phyloP scores from a whole-genome alignment of 352 stramenopile species.

The Globisporangium cylindrosporum region DNA sequence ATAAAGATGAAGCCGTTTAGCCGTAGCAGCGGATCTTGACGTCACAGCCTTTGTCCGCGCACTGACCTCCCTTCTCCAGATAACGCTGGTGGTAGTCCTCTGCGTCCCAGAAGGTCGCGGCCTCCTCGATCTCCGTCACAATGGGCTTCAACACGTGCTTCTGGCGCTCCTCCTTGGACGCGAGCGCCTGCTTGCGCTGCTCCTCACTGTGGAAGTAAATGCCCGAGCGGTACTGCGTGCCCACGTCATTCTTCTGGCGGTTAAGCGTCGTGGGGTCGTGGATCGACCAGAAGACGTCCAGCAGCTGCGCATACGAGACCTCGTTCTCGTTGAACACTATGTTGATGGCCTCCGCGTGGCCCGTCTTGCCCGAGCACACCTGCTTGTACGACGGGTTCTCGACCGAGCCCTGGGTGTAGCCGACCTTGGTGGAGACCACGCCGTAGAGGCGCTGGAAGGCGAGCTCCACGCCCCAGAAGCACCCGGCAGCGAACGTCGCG shows the following conservation, averaged over 20 bases:
- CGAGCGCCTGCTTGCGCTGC: conserved; percentile 72
- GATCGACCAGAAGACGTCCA: conserved; percentile 79
- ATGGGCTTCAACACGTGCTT: conserved; percentile 73
- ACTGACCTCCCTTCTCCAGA: conserved; percentile 93
- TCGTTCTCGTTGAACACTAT: conserved; percentile 90
- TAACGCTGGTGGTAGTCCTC: conserved; percentile 97
- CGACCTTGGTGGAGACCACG: conserved; percentile 89
- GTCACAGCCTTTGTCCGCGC: conserved; percentile 89
- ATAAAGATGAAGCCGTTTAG: neutral
- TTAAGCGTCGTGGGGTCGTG: conserved; percentile 94
- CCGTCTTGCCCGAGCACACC: conserved; percentile 90
- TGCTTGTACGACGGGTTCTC: conserved; percentile 94
- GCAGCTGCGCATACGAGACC: conserved; percentile 78
- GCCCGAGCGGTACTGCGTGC: conserved; percentile 95
- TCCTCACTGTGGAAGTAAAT: conserved; percentile 93
- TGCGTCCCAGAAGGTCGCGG: conserved; percentile 88
- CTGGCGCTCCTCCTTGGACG: conserved; percentile 61
- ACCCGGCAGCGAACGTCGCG: conserved; percentile 95
- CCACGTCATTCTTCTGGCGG: conserved; percentile 85
- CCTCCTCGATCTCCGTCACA: conserved; percentile 89
- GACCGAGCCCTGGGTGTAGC: conserved; percentile 71
- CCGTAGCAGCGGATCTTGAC: conserved; percentile 88
- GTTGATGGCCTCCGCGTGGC: conserved; percentile 93
- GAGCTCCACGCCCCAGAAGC: conserved; percentile 97
- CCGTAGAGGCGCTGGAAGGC: conserved; percentile 93